These are phyloP conservation scores for Rhodamnia argentea DNA, from an alignment of 345 rosid genomes.

Conservation along the genomic window DNA sequence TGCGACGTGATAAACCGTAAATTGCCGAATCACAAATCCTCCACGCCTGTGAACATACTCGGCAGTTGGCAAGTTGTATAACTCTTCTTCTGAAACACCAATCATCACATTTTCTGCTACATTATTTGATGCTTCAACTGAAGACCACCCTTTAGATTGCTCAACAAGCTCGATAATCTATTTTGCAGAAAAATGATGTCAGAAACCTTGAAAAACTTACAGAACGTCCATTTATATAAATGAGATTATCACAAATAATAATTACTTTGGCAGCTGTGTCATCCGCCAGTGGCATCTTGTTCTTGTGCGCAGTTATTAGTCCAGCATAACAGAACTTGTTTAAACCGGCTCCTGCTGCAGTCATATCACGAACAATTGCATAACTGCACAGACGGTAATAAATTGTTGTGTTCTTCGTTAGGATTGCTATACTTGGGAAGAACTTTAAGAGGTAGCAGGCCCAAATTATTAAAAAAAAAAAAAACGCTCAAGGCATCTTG, in stretches of 20 bases:
- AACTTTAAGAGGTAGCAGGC: background rate
- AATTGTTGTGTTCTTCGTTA: background rate
- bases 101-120: slow-evolving; percentile 67
- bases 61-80: slow-evolving; percentile 78
- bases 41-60: slow-evolving; percentile 51
- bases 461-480: background rate
- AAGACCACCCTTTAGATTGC: slow-evolving; percentile 87
- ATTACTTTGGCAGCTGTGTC: slow-evolving; percentile 57
- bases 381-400: slow-evolving; percentile 29
- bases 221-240: background rate
- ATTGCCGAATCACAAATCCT: slow-evolving; percentile 47
- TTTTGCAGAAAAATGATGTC: slow-evolving; percentile 8
- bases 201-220: background rate
- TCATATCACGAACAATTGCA: slow-evolving; percentile 94
- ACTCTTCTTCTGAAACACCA: slow-evolving; percentile 78
- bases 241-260: background rate
- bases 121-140: slow-evolving; percentile 44
- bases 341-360: slow-evolving; percentile 90
- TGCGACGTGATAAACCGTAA: slow-evolving; percentile 79
- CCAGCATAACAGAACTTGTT: slow-evolving; percentile 98
- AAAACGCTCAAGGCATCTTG: background rate
- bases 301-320: slow-evolving; percentile 71
- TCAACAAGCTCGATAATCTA: slow-evolving; percentile 83
- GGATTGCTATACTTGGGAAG: background rate
- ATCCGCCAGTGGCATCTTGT: slow-evolving; percentile 55